A percentile compares a stretch with the other conserved stretches of the same genome.
These are phyloP conservation scores for Kodamaea kaohsiungensis DNA, from an alignment of 805 yeast species.

Conservation along the genomic window DNA sequence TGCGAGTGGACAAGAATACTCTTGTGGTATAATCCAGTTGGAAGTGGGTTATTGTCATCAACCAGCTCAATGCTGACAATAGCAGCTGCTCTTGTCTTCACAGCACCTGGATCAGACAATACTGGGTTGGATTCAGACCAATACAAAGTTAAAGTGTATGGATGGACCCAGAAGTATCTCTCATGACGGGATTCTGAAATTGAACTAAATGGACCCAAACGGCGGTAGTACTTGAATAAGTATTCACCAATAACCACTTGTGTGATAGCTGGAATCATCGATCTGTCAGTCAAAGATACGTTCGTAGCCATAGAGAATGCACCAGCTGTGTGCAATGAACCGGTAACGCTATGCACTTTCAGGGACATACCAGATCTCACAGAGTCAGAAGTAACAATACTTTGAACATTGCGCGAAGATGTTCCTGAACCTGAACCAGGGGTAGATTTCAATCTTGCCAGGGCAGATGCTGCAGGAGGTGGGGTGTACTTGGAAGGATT, in stretches of 20 bases:
- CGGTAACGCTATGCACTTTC: constrained; percentile 27
- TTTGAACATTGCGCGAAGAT: constrained; percentile 9
- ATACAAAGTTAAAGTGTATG: constrained; percentile 84
- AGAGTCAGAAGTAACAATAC: constrained; percentile 15
- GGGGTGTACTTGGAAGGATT: constrained; percentile 26
- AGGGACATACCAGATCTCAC: constrained; percentile 32
- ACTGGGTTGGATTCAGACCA: constrained; percentile 88
- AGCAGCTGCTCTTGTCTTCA: constrained; percentile 76
- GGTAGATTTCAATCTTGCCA: constrained; percentile 10
- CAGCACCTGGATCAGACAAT: constrained; percentile 61
- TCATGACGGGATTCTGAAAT: constrained; percentile 83
- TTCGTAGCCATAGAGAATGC: constrained; percentile 54
- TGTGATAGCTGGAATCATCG: constrained; percentile 81
- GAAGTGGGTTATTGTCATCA: constrained; percentile 82
- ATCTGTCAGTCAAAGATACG: constrained; percentile 64
- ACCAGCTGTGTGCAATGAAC: constrained; percentile 35
- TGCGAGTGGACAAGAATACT: constrained; percentile 75
- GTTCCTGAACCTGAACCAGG: constrained; percentile 10
- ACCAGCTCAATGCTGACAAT: constrained; percentile 78
- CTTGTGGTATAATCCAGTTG: constrained; percentile 85
- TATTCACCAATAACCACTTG: constrained; percentile 95
- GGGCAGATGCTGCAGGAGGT: constrained; percentile 14
- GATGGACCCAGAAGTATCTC: constrained; percentile 95
- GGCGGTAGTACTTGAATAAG: constrained; percentile 79
- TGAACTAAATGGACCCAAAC: constrained; percentile 70